phyloP scores from a whole-genome alignment of 352 stramenopile genomes.

The Phytophthora tentaculata region DNA sequence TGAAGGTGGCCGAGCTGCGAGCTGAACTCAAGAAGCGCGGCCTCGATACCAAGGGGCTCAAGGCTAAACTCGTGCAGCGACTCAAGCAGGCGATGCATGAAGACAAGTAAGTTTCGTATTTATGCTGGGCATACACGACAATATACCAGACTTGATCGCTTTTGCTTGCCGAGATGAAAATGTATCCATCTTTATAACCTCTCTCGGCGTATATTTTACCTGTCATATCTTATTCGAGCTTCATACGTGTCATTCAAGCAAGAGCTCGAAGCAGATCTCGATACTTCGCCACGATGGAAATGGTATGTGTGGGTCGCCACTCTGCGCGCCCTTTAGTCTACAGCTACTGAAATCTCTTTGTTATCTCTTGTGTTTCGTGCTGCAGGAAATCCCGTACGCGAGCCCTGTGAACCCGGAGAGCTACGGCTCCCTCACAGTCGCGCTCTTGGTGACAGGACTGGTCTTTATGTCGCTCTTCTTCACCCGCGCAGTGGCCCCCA shows the following conservation, averaged over 20 bases:
- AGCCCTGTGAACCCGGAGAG: conserved; percentile 75
- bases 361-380: background rate
- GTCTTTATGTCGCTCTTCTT: conserved; percentile 86
- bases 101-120: conserved; percentile 47
- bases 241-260: conserved; percentile 43
- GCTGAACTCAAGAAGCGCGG: conserved; percentile 73
- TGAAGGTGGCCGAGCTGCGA: conserved; percentile 69
- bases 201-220: conserved; percentile 12
- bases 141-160: conserved; percentile 27
- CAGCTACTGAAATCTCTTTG: background rate
- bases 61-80: conserved; percentile 64
- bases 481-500: conserved; percentile 69
- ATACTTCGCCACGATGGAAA: conserved; percentile 44
- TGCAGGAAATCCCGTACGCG: conserved; percentile 82
- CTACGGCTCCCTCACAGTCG: conserved; percentile 71
- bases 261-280: conserved; percentile 35
- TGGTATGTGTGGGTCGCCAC: conserved; percentile 25
- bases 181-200: conserved; percentile 14
- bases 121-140: conserved; percentile 36
- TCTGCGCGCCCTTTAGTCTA: background rate
- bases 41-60: conserved; percentile 76
- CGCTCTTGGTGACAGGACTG: conserved; percentile 71
- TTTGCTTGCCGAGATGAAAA: background rate
- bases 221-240: conserved; percentile 6
- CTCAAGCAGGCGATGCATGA: conserved; percentile 58